These are phyloP conservation scores for Fragaria vesca DNA, from an alignment of 306 rosid species.

Conservation along the genomic window DNA sequence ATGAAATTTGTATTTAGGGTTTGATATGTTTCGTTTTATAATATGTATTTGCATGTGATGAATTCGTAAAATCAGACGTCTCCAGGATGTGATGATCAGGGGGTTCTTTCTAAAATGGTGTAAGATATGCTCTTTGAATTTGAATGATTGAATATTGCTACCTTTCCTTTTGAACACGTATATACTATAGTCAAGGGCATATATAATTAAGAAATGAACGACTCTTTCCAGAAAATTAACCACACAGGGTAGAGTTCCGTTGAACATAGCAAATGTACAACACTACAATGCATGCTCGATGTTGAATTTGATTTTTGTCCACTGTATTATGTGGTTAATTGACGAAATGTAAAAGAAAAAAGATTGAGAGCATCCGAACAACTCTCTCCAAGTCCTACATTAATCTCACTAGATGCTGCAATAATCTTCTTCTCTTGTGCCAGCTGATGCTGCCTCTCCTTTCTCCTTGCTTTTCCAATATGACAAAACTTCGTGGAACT, in stretches of 20 bases:
- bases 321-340: background rate
- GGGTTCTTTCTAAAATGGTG: background rate
- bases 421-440: background rate
- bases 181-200: background rate
- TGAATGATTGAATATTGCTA: background rate
- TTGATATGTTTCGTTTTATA: background rate
- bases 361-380: background rate
- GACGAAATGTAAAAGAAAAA: background rate
- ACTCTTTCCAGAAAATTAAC: background rate
- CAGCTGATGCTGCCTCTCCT: slow-evolving; percentile 3
- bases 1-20: background rate
- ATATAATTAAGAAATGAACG: background rate
- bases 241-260: background rate
- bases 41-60: background rate
- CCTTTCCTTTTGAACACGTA: background rate
- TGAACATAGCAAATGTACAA: background rate
- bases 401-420: background rate
- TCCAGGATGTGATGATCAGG: background rate
- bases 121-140: background rate
- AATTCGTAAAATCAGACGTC: background rate
- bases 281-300: background rate
- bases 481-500: slow-evolving; percentile 23
- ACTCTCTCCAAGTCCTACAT: background rate
- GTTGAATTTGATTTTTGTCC: background rate
- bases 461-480: slow-evolving; percentile 23